Base-by-base conservation (phyloP, 2,329 filamentous ascomycete species). In the Cephalotrichum gorgonifer region DNA sequence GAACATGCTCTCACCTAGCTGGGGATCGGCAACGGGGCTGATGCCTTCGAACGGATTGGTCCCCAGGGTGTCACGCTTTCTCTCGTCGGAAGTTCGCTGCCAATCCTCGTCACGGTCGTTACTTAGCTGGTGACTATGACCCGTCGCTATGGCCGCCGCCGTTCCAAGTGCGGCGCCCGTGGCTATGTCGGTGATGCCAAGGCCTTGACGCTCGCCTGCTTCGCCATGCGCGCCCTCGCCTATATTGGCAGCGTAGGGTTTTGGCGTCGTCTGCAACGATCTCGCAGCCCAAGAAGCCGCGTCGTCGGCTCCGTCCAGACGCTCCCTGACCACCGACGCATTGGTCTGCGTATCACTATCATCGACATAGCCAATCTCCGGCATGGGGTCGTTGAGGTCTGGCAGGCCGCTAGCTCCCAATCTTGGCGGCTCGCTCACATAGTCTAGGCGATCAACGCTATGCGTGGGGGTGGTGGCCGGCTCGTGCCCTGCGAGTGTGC, bases 241-340 rank as follows among this genome's bases (percentile, higher is more conserved):
- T 30, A 39, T 44, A 17, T 22, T 39, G 17, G 20, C 35, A 14
- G 15, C 30, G 12, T 39, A 20, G 41, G 47, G 42, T 35, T 35
- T 58, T 54, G 38, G 55, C 56, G 15, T 62, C 51, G 8, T 64
- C 59, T 2, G 26, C 20, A 41, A 23, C 6, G 39, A 43, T 28
- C 47, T 43, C 12, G 38, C 23, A 22, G 17, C 35, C 47, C 47
- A 49, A 6, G 47, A 43, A 3, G 26, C 35, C 15, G 38, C 43
- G 25, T 31, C 38, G 11, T 26, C 12, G 12, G 30, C 42, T 7
- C 77, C 79, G 46, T 79, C 82, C 45, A 85, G 76, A 1, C 83
- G 83, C 17, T 86, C 88, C 55, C 89, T 78, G 38, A 94, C 81
- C 45, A 90, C 75, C 0, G 90, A 95, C 3, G 88, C 88, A 60